Conservation (phyloP, 2,329 filamentous ascomycete genomes). For the Helotiales sp. region DNA sequence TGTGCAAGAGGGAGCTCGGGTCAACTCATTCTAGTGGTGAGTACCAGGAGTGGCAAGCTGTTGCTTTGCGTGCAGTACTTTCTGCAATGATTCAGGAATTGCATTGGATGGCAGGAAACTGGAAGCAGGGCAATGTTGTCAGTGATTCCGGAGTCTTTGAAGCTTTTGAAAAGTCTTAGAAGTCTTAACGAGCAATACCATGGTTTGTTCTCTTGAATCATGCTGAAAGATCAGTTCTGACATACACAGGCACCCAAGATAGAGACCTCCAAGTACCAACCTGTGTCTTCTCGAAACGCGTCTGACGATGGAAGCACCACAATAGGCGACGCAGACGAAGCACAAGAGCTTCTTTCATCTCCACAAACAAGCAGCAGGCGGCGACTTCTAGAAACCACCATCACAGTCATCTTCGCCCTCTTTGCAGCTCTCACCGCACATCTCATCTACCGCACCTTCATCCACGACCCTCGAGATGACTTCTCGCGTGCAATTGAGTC, state of each 20-base stretch:
- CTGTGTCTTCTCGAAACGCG: neutral
- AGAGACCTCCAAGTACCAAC: neutral
- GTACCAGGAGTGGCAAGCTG: too few relatives aligned
- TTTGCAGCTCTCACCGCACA: neutral
- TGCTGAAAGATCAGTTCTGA: neutral
- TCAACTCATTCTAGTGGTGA: too few relatives aligned
- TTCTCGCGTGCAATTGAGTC: neutral
- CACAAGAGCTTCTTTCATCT: neutral
- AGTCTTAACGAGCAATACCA: neutral
- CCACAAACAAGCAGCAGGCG: neutral
- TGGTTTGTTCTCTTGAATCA: neutral
- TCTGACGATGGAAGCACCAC: neutral
- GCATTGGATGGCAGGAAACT: too few relatives aligned
- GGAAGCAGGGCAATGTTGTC: too few relatives aligned
- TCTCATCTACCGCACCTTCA: too few relatives aligned
- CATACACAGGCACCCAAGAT: too few relatives aligned
- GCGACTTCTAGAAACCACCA: neutral
- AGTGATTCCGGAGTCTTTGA: too few relatives aligned
- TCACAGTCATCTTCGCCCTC: neutral
- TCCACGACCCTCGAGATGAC: neutral
- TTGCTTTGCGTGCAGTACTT: too few relatives aligned
- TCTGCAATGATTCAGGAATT: too few relatives aligned
- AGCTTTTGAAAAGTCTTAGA: too few relatives aligned
- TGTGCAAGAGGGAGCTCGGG: too few relatives aligned
- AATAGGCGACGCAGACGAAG: neutral